These are phyloP conservation scores for Oryza australiensis DNA, from an alignment of 176 grass and related monocot species.

Conservation along the genomic window DNA sequence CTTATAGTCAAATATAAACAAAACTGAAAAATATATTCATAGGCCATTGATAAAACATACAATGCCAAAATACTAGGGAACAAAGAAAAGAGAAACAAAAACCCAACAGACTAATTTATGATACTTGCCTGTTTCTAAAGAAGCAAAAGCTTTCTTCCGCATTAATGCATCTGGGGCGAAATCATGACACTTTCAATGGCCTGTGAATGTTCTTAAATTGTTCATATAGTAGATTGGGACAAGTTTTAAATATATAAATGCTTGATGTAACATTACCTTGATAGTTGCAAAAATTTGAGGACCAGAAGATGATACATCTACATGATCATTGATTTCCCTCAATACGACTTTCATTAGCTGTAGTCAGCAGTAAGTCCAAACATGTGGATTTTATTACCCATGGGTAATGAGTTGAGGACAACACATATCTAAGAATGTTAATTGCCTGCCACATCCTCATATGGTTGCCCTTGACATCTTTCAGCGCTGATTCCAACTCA, in stretches of 20 bases:
- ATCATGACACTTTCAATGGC: slow-evolving; percentile 85
- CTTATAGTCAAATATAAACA: not conserved
- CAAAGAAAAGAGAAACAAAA: not conserved
- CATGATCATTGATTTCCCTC: slow-evolving; percentile 46
- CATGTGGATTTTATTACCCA: slow-evolving; percentile 79
- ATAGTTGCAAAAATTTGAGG: slow-evolving; percentile 56
- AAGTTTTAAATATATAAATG: not conserved
- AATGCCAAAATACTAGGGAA: not conserved
- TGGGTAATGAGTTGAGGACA: slow-evolving; percentile 65
- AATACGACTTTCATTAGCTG: slow-evolving; percentile 42
- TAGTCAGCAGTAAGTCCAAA: slow-evolving; percentile 63
- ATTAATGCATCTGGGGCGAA: slow-evolving; percentile 52
- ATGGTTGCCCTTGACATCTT: slow-evolving; percentile 48
- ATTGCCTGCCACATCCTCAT: slow-evolving; percentile 69
- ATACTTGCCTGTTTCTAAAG: slow-evolving; percentile 62
- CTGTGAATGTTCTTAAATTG: slow-evolving; percentile 46
- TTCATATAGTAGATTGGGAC: slow-evolving; percentile 28
- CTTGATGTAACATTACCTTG: slow-evolving; percentile 60
- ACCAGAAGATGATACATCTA: slow-evolving; percentile 49
- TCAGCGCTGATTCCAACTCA: slow-evolving; percentile 53
- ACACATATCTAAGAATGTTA: slow-evolving; percentile 59
- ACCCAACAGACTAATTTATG: not conserved
- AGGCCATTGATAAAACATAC: slow-evolving; percentile 10
- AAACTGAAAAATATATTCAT: not conserved
- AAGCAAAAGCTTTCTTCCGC: slow-evolving; percentile 73